Conservation (phyloP, 1,284 basidiomycete species). For the Amylostereum areolatum region DNA sequence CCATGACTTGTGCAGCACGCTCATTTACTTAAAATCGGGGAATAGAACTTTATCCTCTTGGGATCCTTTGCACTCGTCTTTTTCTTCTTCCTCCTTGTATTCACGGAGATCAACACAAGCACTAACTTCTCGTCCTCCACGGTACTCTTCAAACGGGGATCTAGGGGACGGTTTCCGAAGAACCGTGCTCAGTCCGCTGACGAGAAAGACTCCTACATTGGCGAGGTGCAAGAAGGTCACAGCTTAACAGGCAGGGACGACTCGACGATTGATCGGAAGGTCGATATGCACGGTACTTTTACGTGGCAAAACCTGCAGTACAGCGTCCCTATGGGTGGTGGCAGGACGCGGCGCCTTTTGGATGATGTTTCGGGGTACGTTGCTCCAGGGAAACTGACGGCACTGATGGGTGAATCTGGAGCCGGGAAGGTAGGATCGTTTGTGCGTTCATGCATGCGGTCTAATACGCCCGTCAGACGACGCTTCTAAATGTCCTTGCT, state of each 20-base stretch:
- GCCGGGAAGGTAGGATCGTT: too few relatives aligned
- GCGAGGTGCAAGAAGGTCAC: background rate
- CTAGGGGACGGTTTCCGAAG: slow-evolving; percentile 22
- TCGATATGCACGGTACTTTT: slow-evolving; percentile 35
- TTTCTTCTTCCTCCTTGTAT: slow-evolving; percentile 47
- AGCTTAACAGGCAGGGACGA: too few relatives aligned
- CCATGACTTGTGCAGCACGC: too few relatives aligned
- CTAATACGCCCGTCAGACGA: too few relatives aligned
- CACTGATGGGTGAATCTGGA: slow-evolving; percentile 78
- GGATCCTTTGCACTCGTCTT: slow-evolving; percentile 68
- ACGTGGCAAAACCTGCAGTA: slow-evolving; percentile 52
- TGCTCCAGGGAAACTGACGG: slow-evolving; percentile 75
- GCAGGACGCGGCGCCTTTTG: too few relatives aligned
- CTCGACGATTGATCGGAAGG: background rate
- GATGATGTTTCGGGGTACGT: slow-evolving; percentile 86
- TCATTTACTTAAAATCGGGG: too few relatives aligned
- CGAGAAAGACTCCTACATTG: background rate
- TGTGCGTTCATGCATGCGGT: too few relatives aligned
- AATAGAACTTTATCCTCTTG: slow-evolving; percentile 49
- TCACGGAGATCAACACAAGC: slow-evolving; percentile 61
- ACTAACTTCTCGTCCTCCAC: slow-evolving; percentile 38
- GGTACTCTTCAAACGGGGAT: slow-evolving; percentile 27
- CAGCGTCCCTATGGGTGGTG: slow-evolving; percentile 65
- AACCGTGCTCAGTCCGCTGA: slow-evolving; percentile 11
- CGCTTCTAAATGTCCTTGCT: slow-evolving; percentile 82